Percentiles rank a stretch among this genome's conserved stretches.
phyloP scores from a whole-genome alignment of 2,329 filamentous ascomycete genomes.

The Thielaviopsis populi region DNA sequence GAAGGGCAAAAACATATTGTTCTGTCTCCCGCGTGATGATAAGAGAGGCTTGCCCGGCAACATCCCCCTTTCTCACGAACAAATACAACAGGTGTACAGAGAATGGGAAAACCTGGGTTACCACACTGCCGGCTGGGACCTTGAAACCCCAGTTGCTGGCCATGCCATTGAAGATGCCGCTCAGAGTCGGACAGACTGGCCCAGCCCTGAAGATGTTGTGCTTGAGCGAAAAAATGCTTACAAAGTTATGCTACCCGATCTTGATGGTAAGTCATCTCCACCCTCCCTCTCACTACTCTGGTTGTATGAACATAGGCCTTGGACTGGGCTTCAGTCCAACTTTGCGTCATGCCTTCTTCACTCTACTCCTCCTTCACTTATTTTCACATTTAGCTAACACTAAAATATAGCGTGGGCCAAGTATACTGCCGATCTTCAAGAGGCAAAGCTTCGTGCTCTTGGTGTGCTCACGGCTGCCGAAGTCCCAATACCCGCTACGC shows the following conservation, averaged over 20 bases:
- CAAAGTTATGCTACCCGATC: conserved; percentile 53
- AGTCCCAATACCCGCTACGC: conserved; percentile 40
- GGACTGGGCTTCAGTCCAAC: not conserved
- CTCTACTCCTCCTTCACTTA: no score
- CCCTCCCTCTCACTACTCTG: not conserved
- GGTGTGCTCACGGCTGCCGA: conserved; percentile 71
- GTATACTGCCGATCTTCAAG: conserved; percentile 69
- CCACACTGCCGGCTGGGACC: conserved; percentile 51
- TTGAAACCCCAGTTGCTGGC: conserved; percentile 34
- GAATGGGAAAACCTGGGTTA: conserved; percentile 58
- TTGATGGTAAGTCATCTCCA: conserved; percentile 35
- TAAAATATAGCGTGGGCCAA: conserved; percentile 43
- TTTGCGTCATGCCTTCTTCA: no score
- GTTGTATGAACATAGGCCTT: not conserved
- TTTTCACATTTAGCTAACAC: conserved; percentile 8
- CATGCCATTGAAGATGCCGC: conserved; percentile 30
- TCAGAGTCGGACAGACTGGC: conserved; percentile 57
- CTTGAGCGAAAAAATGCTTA: conserved; percentile 41
- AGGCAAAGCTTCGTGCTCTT: conserved; percentile 82
- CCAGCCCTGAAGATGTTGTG: conserved; percentile 42
- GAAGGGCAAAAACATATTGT: conserved; percentile 60
- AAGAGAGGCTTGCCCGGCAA: conserved; percentile 43
- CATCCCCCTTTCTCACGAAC: conserved; percentile 38
- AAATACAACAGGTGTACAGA: conserved; percentile 46
- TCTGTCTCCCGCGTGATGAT: conserved; percentile 53